Evolutionary conservation across 2,329 filamentous ascomycete species (phyloP).

Genomic region (Phaeosphaeria sp.): DNA sequence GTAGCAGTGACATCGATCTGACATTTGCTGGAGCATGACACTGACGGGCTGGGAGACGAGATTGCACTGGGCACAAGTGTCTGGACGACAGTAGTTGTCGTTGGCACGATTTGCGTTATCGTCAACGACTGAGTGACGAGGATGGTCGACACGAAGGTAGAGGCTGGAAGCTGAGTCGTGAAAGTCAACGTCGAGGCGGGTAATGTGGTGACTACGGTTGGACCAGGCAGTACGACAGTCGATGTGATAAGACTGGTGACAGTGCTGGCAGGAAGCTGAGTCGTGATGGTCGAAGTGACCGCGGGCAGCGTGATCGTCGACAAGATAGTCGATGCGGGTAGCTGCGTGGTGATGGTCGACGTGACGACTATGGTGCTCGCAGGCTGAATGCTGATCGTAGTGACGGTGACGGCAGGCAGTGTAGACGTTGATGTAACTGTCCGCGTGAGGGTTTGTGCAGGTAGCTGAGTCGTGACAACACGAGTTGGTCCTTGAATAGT

Average conservation of each 20-base stretch:
- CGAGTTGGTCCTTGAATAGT: conserved; percentile 21
- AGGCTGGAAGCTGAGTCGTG: conserved; percentile 34
- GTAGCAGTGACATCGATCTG: conserved; percentile 42
- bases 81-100: conserved; percentile 30
- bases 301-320: conserved; percentile 28
- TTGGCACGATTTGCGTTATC: conserved; percentile 24
- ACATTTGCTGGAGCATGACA: conserved; percentile 36
- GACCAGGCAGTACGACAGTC: conserved; percentile 22
- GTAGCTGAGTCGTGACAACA: conserved; percentile 19
- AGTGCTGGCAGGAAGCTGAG: conserved; percentile 24
- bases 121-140: conserved; percentile 23
- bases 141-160: conserved; percentile 25
- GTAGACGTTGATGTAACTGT: conserved; percentile 29
- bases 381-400: conserved; percentile 2
- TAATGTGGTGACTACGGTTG: conserved; percentile 12
- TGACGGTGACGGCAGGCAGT: conserved; percentile 10
- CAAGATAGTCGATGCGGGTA: conserved; percentile 30
- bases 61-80: conserved; percentile 25
- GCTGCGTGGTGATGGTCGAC: conserved; percentile 26
- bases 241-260: conserved; percentile 26
- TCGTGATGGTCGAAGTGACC: conserved; percentile 28
- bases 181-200: conserved; percentile 16
- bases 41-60: conserved; percentile 19
- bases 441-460: conserved; percentile 21
- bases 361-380: conserved; percentile 15